Conservation (phyloP, 2,329 filamentous ascomycete species). For the Monosporascus sp. region DNA sequence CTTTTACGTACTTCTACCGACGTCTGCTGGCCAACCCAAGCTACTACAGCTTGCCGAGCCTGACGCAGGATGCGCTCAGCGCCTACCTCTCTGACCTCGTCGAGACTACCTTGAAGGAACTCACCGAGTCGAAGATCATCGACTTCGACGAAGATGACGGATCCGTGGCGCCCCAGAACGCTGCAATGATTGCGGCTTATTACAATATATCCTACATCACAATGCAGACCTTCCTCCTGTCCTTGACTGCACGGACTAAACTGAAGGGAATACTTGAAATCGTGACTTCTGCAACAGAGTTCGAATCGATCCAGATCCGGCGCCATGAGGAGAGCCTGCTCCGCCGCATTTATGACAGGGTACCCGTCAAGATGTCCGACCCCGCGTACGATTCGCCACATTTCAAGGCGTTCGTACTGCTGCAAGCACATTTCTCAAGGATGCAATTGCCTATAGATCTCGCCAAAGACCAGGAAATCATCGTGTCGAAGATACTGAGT, state of each 20-base stretch:
- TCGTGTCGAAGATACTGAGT: slow-evolving; percentile 78
- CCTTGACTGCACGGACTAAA: slow-evolving; percentile 81
- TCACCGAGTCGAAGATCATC: slow-evolving; percentile 90
- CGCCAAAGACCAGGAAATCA: slow-evolving; percentile 88
- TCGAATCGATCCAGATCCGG: slow-evolving; percentile 89
- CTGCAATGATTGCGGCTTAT: slow-evolving; percentile 96
- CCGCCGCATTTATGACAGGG: slow-evolving; percentile 85
- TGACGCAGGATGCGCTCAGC: slow-evolving; percentile 88
- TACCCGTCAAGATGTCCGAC: slow-evolving; percentile 92
- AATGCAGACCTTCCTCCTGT: slow-evolving; percentile 97
- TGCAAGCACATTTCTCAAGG: slow-evolving; percentile 94
- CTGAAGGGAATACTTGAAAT: slow-evolving; percentile 97
- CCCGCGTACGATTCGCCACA: slow-evolving; percentile 86
- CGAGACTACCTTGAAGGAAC: slow-evolving; percentile 84
- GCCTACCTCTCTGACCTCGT: slow-evolving; percentile 91
- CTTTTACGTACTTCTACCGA: slow-evolving; percentile 97
- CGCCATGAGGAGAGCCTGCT: slow-evolving; percentile 86
- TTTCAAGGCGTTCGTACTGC: slow-evolving; percentile 95
- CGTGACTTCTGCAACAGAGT: slow-evolving; percentile 92
- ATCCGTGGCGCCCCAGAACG: slow-evolving; percentile 81
- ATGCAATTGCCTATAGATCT: slow-evolving; percentile 96
- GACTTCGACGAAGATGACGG: slow-evolving; percentile 94
- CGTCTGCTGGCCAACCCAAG: slow-evolving; percentile 91
- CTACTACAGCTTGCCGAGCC: slow-evolving; percentile 86
- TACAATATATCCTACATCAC: slow-evolving; percentile 99